These are phyloP conservation scores for Houttuynia cordata DNA, from an alignment of 164 flowering plant species.

Conservation along the genomic window DNA sequence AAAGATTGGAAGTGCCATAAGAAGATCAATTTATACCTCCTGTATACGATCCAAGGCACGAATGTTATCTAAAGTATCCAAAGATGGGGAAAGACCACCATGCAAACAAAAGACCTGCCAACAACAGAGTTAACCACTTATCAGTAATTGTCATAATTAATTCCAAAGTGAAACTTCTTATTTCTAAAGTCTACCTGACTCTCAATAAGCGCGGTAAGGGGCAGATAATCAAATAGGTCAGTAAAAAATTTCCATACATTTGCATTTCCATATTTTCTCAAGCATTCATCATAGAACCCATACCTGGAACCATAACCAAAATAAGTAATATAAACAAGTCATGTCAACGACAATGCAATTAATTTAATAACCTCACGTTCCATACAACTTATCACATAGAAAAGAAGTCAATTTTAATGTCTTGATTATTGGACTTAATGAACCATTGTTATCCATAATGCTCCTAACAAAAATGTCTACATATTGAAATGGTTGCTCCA, in stretches of 20 bases:
- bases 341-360: no score
- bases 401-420: no score
- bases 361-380: no score
- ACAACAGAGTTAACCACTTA: background rate
- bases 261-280: conserved; percentile 47
- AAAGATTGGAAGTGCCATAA: no score
- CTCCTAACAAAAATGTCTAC: no score
- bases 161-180: background rate
- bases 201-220: conserved; percentile 39
- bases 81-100: conserved; percentile 40
- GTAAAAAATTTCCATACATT: conserved; percentile 45
- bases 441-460: no score
- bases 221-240: conserved; percentile 41
- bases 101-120: conserved; percentile 35
- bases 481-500: no score
- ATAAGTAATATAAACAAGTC: background rate
- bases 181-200: conserved; percentile 16
- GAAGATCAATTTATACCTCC: conserved; percentile 16
- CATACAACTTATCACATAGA: no score
- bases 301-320: conserved; percentile 22
- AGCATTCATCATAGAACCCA: conserved; percentile 40
- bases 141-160: background rate
- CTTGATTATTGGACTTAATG: no score
- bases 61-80: conserved; percentile 38
- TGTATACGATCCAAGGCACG: conserved; percentile 38